phyloP scores from a whole-genome alignment of 148 eudicot species.

The Chenopodium berlandieri region DNA sequence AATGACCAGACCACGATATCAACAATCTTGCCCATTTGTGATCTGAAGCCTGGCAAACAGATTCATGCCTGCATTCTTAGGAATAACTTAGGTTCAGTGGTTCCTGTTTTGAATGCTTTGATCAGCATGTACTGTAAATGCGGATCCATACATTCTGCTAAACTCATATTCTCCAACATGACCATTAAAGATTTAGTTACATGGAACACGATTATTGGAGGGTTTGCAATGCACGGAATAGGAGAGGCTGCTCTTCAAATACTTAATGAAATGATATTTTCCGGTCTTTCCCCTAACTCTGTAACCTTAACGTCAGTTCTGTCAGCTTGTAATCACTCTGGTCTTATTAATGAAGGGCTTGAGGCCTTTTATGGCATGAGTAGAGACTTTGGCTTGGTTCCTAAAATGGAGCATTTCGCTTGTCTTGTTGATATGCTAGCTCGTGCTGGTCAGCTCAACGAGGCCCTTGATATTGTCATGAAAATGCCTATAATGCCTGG shows the following conservation, averaged over 20 bases:
- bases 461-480: conserved; percentile 37
- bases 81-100: conserved; percentile 18
- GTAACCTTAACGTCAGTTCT: conserved; percentile 52
- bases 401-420: conserved; percentile 50
- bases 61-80: conserved; percentile 39
- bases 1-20: conserved; percentile 42
- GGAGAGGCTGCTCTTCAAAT: conserved; percentile 41
- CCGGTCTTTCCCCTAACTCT: conserved; percentile 36
- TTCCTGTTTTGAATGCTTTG: conserved; percentile 41
- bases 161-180: conserved; percentile 41
- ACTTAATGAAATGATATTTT: conserved; percentile 39
- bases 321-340: conserved; percentile 53
- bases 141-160: conserved; percentile 35
- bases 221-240: conserved; percentile 46
- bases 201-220: conserved; percentile 56
- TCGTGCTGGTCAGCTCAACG: conserved; percentile 52
- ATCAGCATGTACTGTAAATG: conserved; percentile 52
- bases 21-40: conserved; percentile 48
- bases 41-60: conserved; percentile 42
- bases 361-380: conserved; percentile 37
- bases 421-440: conserved; percentile 57
- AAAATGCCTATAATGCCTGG: conserved; percentile 41
- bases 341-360: conserved; percentile 45
- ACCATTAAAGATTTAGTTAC: conserved; percentile 37
- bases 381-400: conserved; percentile 26